Evolutionary conservation across 2,329 filamentous ascomycete genomes (phyloP).

Genomic region (Zopfia rhizophila): DNA sequence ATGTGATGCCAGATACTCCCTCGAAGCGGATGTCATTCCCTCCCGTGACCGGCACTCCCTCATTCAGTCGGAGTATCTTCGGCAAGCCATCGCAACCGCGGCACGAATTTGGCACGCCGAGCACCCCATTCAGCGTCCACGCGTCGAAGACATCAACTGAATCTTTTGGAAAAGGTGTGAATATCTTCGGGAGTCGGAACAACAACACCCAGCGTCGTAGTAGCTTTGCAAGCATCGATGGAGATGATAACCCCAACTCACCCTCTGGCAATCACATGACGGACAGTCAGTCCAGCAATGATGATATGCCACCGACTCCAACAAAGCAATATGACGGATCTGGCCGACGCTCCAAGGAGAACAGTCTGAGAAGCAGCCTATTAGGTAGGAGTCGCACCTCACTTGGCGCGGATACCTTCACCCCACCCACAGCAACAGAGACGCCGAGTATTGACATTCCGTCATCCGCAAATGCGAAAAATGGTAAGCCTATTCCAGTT

Average conservation of each 20-base stretch:
- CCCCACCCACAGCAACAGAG: conserved; percentile 46
- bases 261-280: conserved; percentile 63
- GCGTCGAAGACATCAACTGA: conserved; percentile 70
- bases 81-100: conserved; percentile 71
- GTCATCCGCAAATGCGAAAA: conserved; percentile 34
- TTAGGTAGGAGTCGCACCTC: conserved; percentile 58
- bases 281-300: conserved; percentile 68
- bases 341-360: conserved; percentile 60
- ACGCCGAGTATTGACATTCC: conserved; percentile 38
- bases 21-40: conserved; percentile 88
- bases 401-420: conserved; percentile 59
- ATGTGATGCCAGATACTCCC: conserved; percentile 90
- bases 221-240: conserved; percentile 84
- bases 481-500: conserved; percentile 50
- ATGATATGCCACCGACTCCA: conserved; percentile 92
- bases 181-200: conserved; percentile 69
- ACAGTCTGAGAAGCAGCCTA: conserved; percentile 61
- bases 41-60: conserved; percentile 65
- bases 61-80: conserved; percentile 63
- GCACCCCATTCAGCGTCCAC: conserved; percentile 79
- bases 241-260: conserved; percentile 74
- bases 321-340: conserved; percentile 74
- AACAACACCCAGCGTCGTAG: conserved; percentile 65
- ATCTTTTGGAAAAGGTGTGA: conserved; percentile 72
- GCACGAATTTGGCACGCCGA: conserved; percentile 80